Evolutionary conservation across 768 basidiomycete species (phyloP).

Genomic region (Clathrus columnatus): DNA sequence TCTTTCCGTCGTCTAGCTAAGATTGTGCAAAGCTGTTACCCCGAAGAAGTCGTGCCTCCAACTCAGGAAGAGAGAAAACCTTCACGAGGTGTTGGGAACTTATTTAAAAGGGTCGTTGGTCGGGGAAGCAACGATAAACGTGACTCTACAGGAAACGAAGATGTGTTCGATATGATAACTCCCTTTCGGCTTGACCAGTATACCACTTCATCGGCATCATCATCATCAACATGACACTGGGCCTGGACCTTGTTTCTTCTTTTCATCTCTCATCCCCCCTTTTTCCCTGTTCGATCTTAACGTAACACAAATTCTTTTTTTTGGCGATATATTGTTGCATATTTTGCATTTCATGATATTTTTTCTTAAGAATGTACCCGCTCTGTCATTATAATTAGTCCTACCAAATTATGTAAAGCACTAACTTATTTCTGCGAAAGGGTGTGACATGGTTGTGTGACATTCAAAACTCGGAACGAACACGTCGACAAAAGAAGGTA

Average conservation of each 20-base stretch:
- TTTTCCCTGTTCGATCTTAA: too few species aligned
- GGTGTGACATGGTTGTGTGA: too few species aligned
- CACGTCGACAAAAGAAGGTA: background rate
- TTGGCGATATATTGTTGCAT: too few species aligned
- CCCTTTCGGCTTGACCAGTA: constrained; percentile 58
- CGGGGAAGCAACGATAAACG: constrained; percentile 32
- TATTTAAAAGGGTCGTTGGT: constrained; percentile 21
- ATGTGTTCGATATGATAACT: constrained; percentile 74
- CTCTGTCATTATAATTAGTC: too few species aligned
- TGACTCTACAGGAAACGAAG: constrained; percentile 55
- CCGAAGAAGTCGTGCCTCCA: constrained; percentile 27
- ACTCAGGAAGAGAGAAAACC: constrained; percentile 23
- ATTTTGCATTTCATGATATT: too few species aligned
- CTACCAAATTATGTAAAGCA: too few species aligned
- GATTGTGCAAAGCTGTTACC: constrained; percentile 61
- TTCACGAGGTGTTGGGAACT: constrained; percentile 33
- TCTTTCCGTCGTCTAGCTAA: constrained; percentile 59
- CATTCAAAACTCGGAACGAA: background rate
- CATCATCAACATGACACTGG: background rate
- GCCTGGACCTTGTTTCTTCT: background rate
- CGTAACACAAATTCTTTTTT: too few species aligned
- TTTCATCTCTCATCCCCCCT: background rate
- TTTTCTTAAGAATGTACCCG: too few species aligned
- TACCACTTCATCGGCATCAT: background rate
- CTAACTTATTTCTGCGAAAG: too few species aligned